Base-by-base conservation (phyloP, 495 filamentous ascomycete genomes). In the Trichoderma erinaceum region DNA sequence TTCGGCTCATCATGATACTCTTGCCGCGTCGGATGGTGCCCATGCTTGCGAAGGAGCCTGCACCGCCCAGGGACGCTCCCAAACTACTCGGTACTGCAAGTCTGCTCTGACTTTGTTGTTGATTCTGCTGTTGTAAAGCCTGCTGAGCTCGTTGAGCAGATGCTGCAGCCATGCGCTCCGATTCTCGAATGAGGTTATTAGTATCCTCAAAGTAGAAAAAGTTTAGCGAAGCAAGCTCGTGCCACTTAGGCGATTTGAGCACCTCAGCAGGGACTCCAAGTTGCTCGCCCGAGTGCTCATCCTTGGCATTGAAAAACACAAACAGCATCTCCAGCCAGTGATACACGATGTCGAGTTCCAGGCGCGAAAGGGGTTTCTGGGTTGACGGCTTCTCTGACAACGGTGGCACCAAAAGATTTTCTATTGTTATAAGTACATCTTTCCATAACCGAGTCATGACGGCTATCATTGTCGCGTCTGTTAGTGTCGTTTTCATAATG, bases 401-500 rank as follows among this genome's bases (percentile, higher is more conserved):
- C 11, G 96, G 95, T 52, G 96, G 96, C 2, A 99, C 94, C 58
- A 99, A 83, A 5, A 99, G 82, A 16, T 85, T 84, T 78, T 99
- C 96, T 68, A 98, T 89, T 1, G 93, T 96, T 41, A 90, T 86
- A 5, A 99, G 83, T 12, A 97, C 93, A 77, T 97, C 96, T 76
- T 99, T 99, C 96, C 96, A 99, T 16, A 99, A 78, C 48, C 96
- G 87, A 29, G 92, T 95, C 96, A 99, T 99, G 68, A 99, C 93
- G 77, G 93, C 91, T 68, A 90, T 85, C 95, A 99, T 97, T 61
- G 96, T 93, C 65, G 92, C 87, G 43, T 90, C 88, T 2, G 96
- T 98, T 38, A 99, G 83, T 1, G 93, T 97, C 76, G 92, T 87
- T 78, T 97, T 97, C 92, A 99, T 95, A 74, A 97, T 97, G 46